Evolutionary conservation across 2,329 filamentous ascomycete species (phyloP), one percentile per base, ranked within the genome.

Genomic region (Colletotrichum spinosum): DNA sequence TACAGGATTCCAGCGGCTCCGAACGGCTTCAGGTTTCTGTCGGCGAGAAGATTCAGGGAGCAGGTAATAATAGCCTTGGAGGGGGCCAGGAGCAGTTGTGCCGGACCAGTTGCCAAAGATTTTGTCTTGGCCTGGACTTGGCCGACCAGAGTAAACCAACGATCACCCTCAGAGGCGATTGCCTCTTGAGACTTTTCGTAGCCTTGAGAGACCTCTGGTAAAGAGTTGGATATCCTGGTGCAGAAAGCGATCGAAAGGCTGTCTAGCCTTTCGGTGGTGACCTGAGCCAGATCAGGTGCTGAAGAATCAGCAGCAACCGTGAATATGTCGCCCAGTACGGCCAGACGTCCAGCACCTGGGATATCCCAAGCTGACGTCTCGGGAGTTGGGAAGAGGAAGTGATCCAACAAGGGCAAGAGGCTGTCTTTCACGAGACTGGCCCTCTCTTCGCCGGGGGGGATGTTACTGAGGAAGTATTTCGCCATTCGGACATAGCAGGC

Each of bases 121-220:
- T 57, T 46, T 11, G 12, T 25, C 67, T 75, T 73, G 55, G 72
- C 78, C 66, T 83, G 76, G 5, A 88, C 77, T 17, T 80, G 77
- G 2, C 81, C 81, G 1, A 81, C 81, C 9, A 93, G 77, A 2
- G 84, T 78, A 66, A 92, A 90, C 79, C 93, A 93, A 1, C 92
- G 88, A 50, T 83, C 81, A 0, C 90, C 89, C 70, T 91, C 86
- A 7, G 88, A 83, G 9, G 87, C 86, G 34, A 97, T 83, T 45
- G 82, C 81, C 55, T 87, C 84, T 74, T 97, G 93, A 0, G 93
- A 97, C 46, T 84, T 83, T 34, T 86, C 84, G 70, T 92, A 92
- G 15, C 93, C 91, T 67, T 90, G 90, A 0, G 93, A 94, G 60
- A 95, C 89, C 73, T 95, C 93, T 1, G 94, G 93, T 6, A 92